Conservation (phyloP, 2,329 filamentous ascomycete genomes). For the Aschersonia sp. region DNA sequence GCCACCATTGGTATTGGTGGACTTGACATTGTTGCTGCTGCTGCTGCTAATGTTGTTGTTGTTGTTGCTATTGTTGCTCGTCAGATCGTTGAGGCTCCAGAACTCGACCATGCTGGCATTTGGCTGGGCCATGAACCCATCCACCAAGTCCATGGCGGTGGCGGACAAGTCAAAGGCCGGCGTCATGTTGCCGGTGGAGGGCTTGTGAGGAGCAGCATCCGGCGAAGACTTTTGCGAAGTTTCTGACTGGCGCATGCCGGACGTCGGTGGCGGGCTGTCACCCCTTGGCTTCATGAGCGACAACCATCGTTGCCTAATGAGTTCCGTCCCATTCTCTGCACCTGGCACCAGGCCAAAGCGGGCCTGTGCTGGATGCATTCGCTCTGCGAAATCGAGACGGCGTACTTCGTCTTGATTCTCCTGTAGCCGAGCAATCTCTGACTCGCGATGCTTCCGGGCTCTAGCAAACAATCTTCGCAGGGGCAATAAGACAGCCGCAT, state of each 20-base stretch:
- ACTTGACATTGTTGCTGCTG: neutral
- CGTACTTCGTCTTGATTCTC: conserved; percentile 32
- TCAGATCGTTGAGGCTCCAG: conserved; percentile 8
- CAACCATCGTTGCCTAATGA: conserved; percentile 34
- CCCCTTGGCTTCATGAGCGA: conserved; percentile 25
- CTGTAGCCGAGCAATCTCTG: conserved; percentile 33
- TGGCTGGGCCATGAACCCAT: conserved; percentile 21
- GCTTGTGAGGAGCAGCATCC: conserved; percentile 3
- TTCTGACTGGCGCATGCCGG: no score
- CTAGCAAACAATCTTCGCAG: conserved; percentile 39
- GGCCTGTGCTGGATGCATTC: conserved; percentile 25
- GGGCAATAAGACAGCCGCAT: conserved; percentile 36
- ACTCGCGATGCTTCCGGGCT: conserved; percentile 34
- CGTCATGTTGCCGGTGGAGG: conserved; percentile 6
- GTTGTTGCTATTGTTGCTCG: neutral
- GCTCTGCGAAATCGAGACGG: conserved; percentile 33
- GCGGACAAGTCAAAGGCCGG: conserved; percentile 13
- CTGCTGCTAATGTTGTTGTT: neutral
- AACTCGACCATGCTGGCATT: conserved; percentile 21
- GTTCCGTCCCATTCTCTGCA: conserved; percentile 30
- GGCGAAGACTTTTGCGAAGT: no score
- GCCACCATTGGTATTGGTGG: no score
- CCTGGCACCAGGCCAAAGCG: conserved; percentile 34
- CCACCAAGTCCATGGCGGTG: conserved; percentile 19
- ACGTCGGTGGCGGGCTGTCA: conserved; percentile 1